A percentile compares a stretch with the other conserved stretches of the same genome.
Conservation (phyloP, 805 yeast species). For the Saccharomycopsis sp. region DNA sequence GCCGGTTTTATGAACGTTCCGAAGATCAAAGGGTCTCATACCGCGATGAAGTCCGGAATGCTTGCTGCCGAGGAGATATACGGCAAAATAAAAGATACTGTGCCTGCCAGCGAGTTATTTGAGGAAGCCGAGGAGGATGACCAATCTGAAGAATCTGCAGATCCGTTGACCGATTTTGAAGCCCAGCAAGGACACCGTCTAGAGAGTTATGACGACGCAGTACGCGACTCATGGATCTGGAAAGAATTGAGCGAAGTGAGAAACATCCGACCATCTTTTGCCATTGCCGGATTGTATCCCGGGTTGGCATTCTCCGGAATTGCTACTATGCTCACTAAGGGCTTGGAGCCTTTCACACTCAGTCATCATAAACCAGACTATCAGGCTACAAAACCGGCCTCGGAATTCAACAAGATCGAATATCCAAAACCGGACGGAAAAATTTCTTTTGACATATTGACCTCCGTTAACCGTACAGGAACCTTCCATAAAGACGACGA, state of each 20-base stretch:
- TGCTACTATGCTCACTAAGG: conserved; percentile 70
- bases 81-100: conserved; percentile 41
- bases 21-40: conserved; percentile 94
- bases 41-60: conserved; percentile 94
- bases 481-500: conserved; percentile 95
- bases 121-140: conserved; percentile 36
- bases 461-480: conserved; percentile 95
- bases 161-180: conserved; percentile 27
- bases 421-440: conserved; percentile 97
- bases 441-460: conserved; percentile 82
- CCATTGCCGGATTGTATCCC: conserved; percentile 64
- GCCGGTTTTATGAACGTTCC: conserved; percentile 98
- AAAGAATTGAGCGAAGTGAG: conserved; percentile 81
- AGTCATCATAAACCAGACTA: conserved; percentile 63
- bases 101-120: conserved; percentile 30
- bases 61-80: conserved; percentile 86
- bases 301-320: conserved; percentile 84
- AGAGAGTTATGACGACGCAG: conserved; percentile 52
- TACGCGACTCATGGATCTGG: conserved; percentile 76
- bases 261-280: conserved; percentile 89
- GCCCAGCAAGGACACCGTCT: conserved; percentile 38
- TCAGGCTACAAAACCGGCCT: conserved; percentile 60
- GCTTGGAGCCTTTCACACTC: conserved; percentile 85
- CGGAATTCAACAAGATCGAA: conserved; percentile 58
- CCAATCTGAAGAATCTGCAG: conserved; percentile 30